phyloP scores from a whole-genome alignment of 176 grass and related monocot genomes.

The Puccinellia tenuiflora region DNA sequence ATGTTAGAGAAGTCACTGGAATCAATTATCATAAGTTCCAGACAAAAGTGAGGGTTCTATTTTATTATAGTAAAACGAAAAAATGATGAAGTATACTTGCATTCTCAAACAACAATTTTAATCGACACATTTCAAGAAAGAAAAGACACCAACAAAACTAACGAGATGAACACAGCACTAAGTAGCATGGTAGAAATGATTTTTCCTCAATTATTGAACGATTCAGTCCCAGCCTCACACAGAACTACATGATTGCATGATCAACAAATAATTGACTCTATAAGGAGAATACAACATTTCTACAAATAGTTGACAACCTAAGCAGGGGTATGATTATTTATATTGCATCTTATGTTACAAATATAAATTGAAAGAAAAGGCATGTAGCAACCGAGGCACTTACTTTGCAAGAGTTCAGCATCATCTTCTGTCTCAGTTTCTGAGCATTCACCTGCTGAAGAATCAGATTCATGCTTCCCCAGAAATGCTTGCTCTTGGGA shows the following conservation, averaged over 20 bases:
- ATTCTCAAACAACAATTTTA: not conserved
- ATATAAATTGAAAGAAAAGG: not conserved
- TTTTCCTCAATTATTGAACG: not conserved
- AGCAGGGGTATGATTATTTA: not conserved
- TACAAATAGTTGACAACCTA: constrained; percentile 4
- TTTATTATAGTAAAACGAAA: not conserved
- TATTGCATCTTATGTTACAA: not conserved
- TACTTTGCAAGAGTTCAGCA: constrained; percentile 37
- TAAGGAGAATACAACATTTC: not conserved
- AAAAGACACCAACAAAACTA: not conserved
- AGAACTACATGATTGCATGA: constrained; percentile 18
- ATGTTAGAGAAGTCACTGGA: not conserved
- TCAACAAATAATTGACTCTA: not conserved
- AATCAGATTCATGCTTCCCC: constrained; percentile 37
- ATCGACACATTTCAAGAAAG: not conserved
- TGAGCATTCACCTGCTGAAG: constrained; percentile 41
- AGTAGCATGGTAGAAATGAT: not conserved
- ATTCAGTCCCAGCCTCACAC: not conserved
- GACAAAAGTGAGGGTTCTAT: not conserved
- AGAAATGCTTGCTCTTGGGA: constrained; percentile 39
- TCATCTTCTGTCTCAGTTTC: constrained; percentile 65
- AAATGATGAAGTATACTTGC: not conserved
- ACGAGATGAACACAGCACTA: not conserved
- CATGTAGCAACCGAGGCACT: not conserved
- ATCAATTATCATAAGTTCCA: constrained; percentile 9